Base-by-base conservation (phyloP, 2,329 filamentous ascomycete genomes). In the Cladosporium colombiae region DNA sequence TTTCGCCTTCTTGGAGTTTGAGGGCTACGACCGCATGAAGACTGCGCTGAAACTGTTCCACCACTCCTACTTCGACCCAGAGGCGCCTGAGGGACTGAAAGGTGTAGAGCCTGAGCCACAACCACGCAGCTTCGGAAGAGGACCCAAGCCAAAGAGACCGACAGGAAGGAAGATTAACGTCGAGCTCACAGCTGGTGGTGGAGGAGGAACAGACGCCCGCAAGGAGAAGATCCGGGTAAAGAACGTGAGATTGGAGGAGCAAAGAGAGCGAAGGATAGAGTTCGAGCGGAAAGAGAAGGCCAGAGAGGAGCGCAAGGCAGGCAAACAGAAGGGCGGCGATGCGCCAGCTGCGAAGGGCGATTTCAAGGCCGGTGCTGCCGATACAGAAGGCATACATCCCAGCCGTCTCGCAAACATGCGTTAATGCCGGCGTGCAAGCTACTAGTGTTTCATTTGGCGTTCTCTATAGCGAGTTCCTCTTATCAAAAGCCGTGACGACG, bases 21-120 rank as follows among this genome's bases (percentile, higher is more conserved):
- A 88, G 69, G 85, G 88, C 71, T 96, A 89, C 80, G 91, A 93
- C 79, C 88, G 90, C 75, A 96, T 97, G 92, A 91, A 96, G 83
- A 95, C 92, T 35, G 96, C 92, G 75, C 84, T 98, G 67, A 91
- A 93, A 78, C 88, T 92, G 69, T 94, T 94, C 80, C 93, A 98
- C 80, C 93, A 97, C 80, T 90, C 88, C 67, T 84, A 85, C 69
- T 96, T 97, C 76, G 81, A 87, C 66, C 84, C 71, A 7, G 70
- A 73, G 65, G 70, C 70, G 13, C 65, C 66, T 14, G 64, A 65
- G 5, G 65, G 53, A 1, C 66, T 64, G 49, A 67, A 64, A 46
- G 68, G 53, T 23, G 55, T 40, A 25, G 57, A 63, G 46, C 46
- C 56, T 35, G 52, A 64, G 56, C 60, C 23, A 31, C 59, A 62